Base-by-base conservation (phyloP, 2,329 filamentous ascomycete species). In the Fusarium falciforme region DNA sequence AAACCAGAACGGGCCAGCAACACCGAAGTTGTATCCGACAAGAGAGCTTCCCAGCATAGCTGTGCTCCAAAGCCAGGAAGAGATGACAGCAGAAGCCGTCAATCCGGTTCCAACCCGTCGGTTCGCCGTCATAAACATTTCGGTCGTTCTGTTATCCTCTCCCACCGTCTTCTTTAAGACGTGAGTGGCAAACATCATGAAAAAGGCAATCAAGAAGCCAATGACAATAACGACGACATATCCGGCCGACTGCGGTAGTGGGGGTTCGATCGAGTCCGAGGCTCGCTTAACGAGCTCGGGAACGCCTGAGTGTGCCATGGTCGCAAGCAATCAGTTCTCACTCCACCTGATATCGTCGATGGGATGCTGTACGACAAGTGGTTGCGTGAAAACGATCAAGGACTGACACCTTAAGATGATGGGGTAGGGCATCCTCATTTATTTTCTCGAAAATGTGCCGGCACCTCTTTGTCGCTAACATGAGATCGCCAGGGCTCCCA, bases 1-100 rank as follows among this genome's bases (percentile, higher is more conserved):
- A 67, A 87, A 90, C 88, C 88, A 90, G 64, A 90, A 89, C 0
- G 88, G 88, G 0, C 87, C 87, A 2, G 87, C 85, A 2, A 89
- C 81, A 0, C 89, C 89, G 73, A 88, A 89, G 59, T 84, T 84
- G 71, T 89, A 89, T 1, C 87, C 87, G 0, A 89, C 86, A 4
- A 88, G 80, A 0, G 83, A 83, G 11, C 85, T 86, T 1, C 87
- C 86, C 1, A 89, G 79, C 71, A 89, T 83, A 0, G 87, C 86
- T 0, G 87, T 89, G 25, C 85, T 87, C 86, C 86, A 89, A 3
- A 88, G 82, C 87, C 87, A 89, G 0, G 86, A 88, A 35, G 87
- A 89, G 20, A 89, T 84, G 1, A 89, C 87, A 8, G 87, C 87
- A 0, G 87, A 89, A 4, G 87, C 84, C 10, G 87, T 88, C 27